Evolutionary conservation across 495 filamentous ascomycete species (phyloP).

Genomic region (Aspergillus kassunensis): DNA sequence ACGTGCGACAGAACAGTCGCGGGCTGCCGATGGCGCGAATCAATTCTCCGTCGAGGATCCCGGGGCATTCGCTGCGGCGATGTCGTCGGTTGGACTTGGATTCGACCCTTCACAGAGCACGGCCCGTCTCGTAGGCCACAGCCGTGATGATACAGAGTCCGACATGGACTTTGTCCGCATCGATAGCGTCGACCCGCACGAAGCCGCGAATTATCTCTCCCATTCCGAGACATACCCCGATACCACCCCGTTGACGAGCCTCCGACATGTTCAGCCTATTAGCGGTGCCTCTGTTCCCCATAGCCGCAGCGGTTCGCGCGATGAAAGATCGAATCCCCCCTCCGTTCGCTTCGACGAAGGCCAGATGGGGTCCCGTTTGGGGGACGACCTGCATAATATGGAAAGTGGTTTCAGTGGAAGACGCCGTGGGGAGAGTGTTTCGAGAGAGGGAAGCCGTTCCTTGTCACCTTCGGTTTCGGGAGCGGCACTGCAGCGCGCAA

Average conservation of each 20-base stretch:
- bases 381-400: constrained; percentile 63
- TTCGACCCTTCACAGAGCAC: constrained; percentile 39
- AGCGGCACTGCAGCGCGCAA: constrained; percentile 69
- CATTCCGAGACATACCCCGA: constrained; percentile 57
- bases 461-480: constrained; percentile 63
- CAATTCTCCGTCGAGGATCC: constrained; percentile 43
- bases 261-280: constrained; percentile 61
- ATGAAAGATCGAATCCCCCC: constrained; percentile 59
- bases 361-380: constrained; percentile 46
- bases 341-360: constrained; percentile 45
- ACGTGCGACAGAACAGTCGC: constrained; percentile 20
- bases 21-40: constrained; percentile 31
- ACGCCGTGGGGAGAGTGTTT: constrained; percentile 48
- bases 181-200: constrained; percentile 23
- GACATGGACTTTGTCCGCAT: constrained; percentile 33
- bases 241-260: constrained; percentile 60
- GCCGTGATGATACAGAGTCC: constrained; percentile 25
- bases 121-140: constrained; percentile 21
- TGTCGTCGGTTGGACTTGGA: constrained; percentile 56
- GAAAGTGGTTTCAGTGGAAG: constrained; percentile 49
- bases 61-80: constrained; percentile 55
- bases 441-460: constrained; percentile 51
- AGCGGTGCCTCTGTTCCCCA: constrained; percentile 51
- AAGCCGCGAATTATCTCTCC: constrained; percentile 49
- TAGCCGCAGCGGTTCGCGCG: constrained; percentile 45